Evolutionary conservation across 2,329 filamentous ascomycete genomes (phyloP).

Genomic region (Harringtonia lauricola): DNA sequence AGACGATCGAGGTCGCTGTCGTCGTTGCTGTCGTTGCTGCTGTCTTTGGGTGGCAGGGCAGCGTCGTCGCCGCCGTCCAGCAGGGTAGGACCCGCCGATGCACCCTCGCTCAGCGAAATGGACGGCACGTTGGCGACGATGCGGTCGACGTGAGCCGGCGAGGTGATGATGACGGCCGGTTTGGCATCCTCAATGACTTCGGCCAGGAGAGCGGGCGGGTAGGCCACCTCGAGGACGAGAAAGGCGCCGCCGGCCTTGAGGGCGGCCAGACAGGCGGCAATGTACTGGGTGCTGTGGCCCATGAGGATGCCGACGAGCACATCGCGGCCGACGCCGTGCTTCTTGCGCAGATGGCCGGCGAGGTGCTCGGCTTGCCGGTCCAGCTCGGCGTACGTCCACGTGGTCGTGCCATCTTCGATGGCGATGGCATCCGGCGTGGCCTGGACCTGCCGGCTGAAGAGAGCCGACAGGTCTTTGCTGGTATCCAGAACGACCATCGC

Average conservation of each 20-base stretch:
- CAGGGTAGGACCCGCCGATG: neutral
- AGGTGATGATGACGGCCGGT: constrained; percentile 60
- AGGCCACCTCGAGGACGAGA: constrained; percentile 68
- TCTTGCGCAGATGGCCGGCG: constrained; percentile 47
- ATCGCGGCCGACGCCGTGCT: constrained; percentile 60
- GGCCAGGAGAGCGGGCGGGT: constrained; percentile 60
- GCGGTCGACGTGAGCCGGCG: constrained; percentile 50
- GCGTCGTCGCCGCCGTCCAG: neutral
- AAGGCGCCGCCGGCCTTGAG: constrained; percentile 71
- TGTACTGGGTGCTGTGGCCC: constrained; percentile 65
- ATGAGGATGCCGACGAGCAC: constrained; percentile 65
- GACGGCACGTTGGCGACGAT: constrained; percentile 53
- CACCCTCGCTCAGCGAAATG: constrained; percentile 47
- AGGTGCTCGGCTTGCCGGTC: constrained; percentile 56
- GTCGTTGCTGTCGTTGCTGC: constrained; percentile 9
- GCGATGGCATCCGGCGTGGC: constrained; percentile 59
- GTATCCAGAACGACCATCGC: constrained; percentile 42
- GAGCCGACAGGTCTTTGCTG: constrained; percentile 59
- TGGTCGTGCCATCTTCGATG: constrained; percentile 56
- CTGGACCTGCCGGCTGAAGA: constrained; percentile 59
- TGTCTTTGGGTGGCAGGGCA: too few relatives aligned
- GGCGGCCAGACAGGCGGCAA: constrained; percentile 68
- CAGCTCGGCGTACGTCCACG: constrained; percentile 63
- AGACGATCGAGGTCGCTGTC: constrained; percentile 62
- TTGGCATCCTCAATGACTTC: constrained; percentile 69